phyloP scores from a whole-genome alignment of 2,329 filamentous ascomycete species.

The Fusarium staphyleae region DNA sequence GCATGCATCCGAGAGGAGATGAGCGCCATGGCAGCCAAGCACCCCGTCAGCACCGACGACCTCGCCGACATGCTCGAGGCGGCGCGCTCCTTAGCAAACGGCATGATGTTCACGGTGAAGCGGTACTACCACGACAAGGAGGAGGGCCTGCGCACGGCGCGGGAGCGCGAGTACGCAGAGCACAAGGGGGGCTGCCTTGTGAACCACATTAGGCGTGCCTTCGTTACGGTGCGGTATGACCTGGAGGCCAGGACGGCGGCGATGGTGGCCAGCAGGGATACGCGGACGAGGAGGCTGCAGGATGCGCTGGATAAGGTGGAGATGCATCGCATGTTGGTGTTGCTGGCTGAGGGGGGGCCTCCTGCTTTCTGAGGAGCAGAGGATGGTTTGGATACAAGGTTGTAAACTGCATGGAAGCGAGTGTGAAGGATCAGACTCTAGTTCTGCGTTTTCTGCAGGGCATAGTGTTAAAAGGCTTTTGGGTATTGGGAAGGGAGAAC shows the following conservation, averaged over 20 bases:
- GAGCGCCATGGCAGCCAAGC: background rate
- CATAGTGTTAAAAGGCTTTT: background rate
- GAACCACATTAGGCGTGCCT: background rate
- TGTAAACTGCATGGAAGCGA: too few species aligned
- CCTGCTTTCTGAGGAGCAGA: background rate
- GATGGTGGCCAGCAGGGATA: background rate
- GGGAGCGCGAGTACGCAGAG: slow-evolving; percentile 4
- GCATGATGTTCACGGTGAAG: background rate
- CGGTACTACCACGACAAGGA: slow-evolving; percentile 13
- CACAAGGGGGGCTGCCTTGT: background rate
- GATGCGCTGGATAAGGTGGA: slow-evolving; percentile 21
- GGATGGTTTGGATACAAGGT: background rate
- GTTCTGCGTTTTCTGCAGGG: background rate
- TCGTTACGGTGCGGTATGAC: background rate
- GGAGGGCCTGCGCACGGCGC: slow-evolving; percentile 12
- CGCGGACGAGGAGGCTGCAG: background rate
- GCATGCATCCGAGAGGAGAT: slow-evolving; percentile 1
- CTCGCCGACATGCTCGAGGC: background rate
- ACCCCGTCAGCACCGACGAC: background rate
- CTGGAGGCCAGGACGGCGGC: background rate
- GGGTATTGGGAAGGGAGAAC: background rate
- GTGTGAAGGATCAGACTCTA: too few species aligned
- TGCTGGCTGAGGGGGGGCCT: background rate
- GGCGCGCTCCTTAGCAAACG: background rate
- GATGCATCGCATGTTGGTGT: slow-evolving; percentile 1